These are phyloP conservation scores for Daldinia sp. DNA, from an alignment of 2,329 filamentous ascomycete genomes.

Conservation along the genomic window DNA sequence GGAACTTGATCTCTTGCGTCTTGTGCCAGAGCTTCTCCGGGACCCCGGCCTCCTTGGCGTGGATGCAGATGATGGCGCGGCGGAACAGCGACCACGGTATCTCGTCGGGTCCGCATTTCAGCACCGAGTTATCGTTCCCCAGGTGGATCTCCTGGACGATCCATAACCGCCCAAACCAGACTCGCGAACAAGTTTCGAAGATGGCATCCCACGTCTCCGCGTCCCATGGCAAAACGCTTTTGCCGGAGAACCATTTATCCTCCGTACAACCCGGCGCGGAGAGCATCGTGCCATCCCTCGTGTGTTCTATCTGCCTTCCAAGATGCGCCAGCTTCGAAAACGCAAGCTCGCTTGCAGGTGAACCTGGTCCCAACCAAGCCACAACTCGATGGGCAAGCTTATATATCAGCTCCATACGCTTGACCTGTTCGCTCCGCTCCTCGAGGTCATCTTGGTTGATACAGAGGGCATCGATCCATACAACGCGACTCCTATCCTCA, in stretches of 20 bases:
- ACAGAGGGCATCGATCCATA: conserved; percentile 45
- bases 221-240: conserved; percentile 6
- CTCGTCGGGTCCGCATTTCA: conserved; percentile 38
- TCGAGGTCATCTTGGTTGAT: conserved; percentile 37
- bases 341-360: conserved; percentile 16
- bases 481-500: conserved; percentile 19
- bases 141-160: conserved; percentile 42
- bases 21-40: background rate
- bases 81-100: conserved; percentile 35
- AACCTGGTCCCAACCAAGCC: conserved; percentile 38
- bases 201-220: conserved; percentile 24
- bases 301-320: conserved; percentile 23
- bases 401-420: conserved; percentile 41
- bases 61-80: conserved; percentile 21
- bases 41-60: background rate
- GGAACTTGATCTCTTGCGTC: background rate
- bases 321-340: conserved; percentile 22
- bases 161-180: conserved; percentile 38
- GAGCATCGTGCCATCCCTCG: background rate
- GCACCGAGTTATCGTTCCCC: conserved; percentile 23
- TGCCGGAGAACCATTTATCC: conserved; percentile 1
- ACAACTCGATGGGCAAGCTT: conserved; percentile 30
- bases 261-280: conserved; percentile 19
- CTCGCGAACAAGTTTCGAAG: background rate
- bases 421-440: conserved; percentile 37